Percentiles rank a stretch among this genome's conserved stretches.
Evolutionary conservation across 2,329 filamentous ascomycete species (phyloP).

Genomic region (Penicillium sp.): DNA sequence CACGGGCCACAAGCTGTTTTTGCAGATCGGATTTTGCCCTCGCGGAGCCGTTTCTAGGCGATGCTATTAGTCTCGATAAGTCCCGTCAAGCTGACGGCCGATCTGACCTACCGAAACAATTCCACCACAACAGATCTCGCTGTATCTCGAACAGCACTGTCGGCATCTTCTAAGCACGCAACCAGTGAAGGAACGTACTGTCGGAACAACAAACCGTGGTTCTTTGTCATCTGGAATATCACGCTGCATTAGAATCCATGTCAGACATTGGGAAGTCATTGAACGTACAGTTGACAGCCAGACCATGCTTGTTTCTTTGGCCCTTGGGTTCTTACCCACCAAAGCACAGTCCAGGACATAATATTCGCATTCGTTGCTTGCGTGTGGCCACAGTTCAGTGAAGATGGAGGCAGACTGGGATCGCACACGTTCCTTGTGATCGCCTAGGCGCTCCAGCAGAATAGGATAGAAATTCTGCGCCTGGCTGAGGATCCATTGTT

Average conservation of each 20-base stretch:
- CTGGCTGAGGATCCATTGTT: constrained; percentile 69
- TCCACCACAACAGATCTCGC: constrained; percentile 85
- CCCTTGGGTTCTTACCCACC: constrained; percentile 76
- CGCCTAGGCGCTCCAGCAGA: constrained; percentile 82
- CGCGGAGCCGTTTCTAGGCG: constrained; percentile 70
- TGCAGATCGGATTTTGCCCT: constrained; percentile 87
- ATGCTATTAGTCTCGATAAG: constrained; percentile 9
- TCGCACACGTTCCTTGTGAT: constrained; percentile 84
- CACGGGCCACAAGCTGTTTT: constrained; percentile 79
- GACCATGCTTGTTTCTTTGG: constrained; percentile 81
- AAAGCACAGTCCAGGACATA: constrained; percentile 78
- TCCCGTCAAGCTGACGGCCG: not conserved
- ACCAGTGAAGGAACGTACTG: constrained; percentile 81
- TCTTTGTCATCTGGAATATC: constrained; percentile 71
- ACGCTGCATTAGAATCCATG: constrained; percentile 16
- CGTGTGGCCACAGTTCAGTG: constrained; percentile 73
- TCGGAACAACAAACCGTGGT: constrained; percentile 78
- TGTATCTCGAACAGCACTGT: constrained; percentile 81
- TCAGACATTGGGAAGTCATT: constrained; percentile 3
- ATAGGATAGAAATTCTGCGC: constrained; percentile 72
- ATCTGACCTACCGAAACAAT: constrained; percentile 70
- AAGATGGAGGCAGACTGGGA: constrained; percentile 74
- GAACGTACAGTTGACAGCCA: constrained; percentile 76
- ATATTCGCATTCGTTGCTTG: constrained; percentile 75
- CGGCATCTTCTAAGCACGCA: constrained; percentile 85